Evolutionary conservation across 129 eudicot species (phyloP).

Genomic region (Tagetes patula): DNA sequence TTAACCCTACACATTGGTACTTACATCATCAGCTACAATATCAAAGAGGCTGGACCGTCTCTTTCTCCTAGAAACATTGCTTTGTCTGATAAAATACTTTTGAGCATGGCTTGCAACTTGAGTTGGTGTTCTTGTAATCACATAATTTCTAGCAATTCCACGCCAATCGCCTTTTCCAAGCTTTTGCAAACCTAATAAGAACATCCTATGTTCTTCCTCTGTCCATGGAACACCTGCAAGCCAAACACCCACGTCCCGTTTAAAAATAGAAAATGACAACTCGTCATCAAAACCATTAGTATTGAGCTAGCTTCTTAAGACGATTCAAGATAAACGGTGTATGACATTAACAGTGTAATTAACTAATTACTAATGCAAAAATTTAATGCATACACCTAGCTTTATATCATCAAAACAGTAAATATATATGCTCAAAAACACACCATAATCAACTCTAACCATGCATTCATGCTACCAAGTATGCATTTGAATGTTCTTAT

Average conservation of each 20-base stretch:
- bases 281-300: not conserved
- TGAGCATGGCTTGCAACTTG: conserved; percentile 97
- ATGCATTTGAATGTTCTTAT: not conserved
- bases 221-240: conserved; percentile 92
- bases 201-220: conserved; percentile 93
- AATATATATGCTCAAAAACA: not conserved
- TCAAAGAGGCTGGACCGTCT: conserved; percentile 94
- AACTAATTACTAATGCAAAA: not conserved
- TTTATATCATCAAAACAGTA: not conserved
- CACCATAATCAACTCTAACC: not conserved
- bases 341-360: not conserved
- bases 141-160: conserved; percentile 84
- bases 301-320: not conserved
- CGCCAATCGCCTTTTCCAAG: conserved; percentile 99
- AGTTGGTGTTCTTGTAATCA: conserved; percentile 90
- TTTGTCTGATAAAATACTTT: conserved; percentile 83
- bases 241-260: conserved; percentile 7
- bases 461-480: not conserved
- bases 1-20: conserved; percentile 8
- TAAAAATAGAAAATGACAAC: not conserved
- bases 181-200: conserved; percentile 84
- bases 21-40: conserved; percentile 81
- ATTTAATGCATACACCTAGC: not conserved
- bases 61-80: conserved; percentile 80
- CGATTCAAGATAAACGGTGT: not conserved